Evolutionary conservation across 305 asterid genomes (phyloP).

Genomic region (Rubia tinctorum): DNA sequence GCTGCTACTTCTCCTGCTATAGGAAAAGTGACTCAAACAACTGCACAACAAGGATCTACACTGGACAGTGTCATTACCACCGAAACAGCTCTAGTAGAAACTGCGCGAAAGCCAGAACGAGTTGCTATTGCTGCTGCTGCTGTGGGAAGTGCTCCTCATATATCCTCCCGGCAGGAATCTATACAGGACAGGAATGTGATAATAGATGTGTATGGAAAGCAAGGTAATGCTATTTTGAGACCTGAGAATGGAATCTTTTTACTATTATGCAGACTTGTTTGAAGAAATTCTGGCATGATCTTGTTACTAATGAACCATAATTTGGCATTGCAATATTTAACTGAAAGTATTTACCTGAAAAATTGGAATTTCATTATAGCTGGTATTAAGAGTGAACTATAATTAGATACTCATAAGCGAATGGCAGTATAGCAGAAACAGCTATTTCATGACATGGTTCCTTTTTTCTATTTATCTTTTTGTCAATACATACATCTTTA

Average conservation of each 20-base stretch:
- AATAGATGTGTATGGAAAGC: not conserved
- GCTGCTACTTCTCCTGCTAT: not conserved
- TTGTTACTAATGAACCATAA: too few relatives aligned
- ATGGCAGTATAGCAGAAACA: not conserved
- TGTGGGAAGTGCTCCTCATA: not conserved
- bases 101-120: not conserved
- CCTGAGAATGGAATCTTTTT: not conserved
- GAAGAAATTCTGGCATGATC: too few relatives aligned
- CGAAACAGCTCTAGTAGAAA: not conserved
- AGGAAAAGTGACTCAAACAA: not conserved
- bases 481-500: not conserved
- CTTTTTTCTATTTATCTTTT: not conserved
- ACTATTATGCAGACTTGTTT: not conserved
- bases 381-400: too few relatives aligned
- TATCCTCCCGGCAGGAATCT: not conserved
- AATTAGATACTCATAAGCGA: too few relatives aligned
- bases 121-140: constrained; percentile 7
- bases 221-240: not conserved
- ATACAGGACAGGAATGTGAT: not conserved
- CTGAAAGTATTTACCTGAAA: too few relatives aligned
- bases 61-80: not conserved
- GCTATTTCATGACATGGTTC: not conserved
- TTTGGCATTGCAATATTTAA: too few relatives aligned
- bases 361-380: too few relatives aligned
- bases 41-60: not conserved